A percentile compares a stretch with the other conserved stretches of the same genome.
Evolutionary conservation across 2,329 filamentous ascomycete genomes (phyloP).

Genomic region (Colletotrichum agaves): DNA sequence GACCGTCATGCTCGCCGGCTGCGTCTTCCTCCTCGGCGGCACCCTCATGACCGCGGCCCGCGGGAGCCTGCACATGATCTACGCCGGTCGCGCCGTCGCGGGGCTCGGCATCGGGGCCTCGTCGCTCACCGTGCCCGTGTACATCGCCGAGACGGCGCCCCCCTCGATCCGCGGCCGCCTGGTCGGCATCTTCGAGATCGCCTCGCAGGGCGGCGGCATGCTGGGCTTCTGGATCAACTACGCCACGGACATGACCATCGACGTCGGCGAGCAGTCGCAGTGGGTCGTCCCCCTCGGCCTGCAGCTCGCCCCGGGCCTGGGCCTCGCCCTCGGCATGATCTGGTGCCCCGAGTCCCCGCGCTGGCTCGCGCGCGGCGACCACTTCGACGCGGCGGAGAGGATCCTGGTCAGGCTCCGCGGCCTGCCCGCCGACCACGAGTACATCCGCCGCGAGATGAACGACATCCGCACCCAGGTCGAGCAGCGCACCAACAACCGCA

Average conservation of each 20-base stretch:
- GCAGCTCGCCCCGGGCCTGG: slow-evolving; percentile 52
- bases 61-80: slow-evolving; percentile 51
- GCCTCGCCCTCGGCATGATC: slow-evolving; percentile 48
- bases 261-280: slow-evolving; percentile 39
- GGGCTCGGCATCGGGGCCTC: slow-evolving; percentile 63
- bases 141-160: slow-evolving; percentile 56
- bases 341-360: slow-evolving; percentile 54
- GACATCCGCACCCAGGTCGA: slow-evolving; percentile 69
- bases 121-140: slow-evolving; percentile 58
- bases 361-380: slow-evolving; percentile 48
- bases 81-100: slow-evolving; percentile 61
- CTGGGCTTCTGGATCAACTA: slow-evolving; percentile 56
- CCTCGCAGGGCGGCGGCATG: slow-evolving; percentile 57
- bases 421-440: slow-evolving; percentile 33
- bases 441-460: slow-evolving; percentile 57
- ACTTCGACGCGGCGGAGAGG: slow-evolving; percentile 51
- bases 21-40: slow-evolving; percentile 53
- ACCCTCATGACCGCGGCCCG: slow-evolving; percentile 48
- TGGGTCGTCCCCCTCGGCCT: slow-evolving; percentile 57
- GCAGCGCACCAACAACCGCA: slow-evolving; percentile 49
- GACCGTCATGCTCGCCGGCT: slow-evolving; percentile 56
- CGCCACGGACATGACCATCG: slow-evolving; percentile 36
- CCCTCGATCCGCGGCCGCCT: slow-evolving; percentile 62
- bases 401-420: slow-evolving; percentile 51
- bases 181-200: slow-evolving; percentile 63